Conservation (phyloP, 306 rosid species). For the Neltuma alba region DNA sequence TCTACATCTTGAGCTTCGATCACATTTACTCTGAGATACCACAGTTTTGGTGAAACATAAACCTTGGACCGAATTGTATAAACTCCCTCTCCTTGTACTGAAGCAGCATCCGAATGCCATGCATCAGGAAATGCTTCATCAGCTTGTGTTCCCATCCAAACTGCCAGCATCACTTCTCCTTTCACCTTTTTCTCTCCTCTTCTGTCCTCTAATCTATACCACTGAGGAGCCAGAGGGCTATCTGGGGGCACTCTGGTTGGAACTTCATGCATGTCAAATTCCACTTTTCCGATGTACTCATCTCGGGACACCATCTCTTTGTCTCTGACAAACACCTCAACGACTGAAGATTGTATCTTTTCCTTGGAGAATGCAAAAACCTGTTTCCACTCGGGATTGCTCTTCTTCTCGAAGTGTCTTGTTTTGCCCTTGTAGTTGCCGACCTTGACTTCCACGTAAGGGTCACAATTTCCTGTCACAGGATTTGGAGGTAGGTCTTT, state of each 20-base stretch:
- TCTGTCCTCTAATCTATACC: conserved; percentile 59
- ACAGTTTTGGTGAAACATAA: conserved; percentile 68
- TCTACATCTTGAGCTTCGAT: conserved; percentile 71
- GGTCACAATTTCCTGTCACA: conserved; percentile 59
- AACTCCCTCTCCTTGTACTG: conserved; percentile 56
- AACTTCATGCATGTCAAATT: conserved; percentile 65
- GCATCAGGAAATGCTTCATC: conserved; percentile 75
- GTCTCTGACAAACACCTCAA: conserved; percentile 58
- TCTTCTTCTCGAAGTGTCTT: conserved; percentile 59
- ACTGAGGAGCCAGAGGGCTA: conserved; percentile 74
- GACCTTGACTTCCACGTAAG: conserved; percentile 64
- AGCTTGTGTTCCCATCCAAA: conserved; percentile 77
- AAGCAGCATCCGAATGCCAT: conserved; percentile 63
- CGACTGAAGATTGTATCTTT: conserved; percentile 53
- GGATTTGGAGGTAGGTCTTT: conserved; percentile 61
- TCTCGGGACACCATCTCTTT: conserved; percentile 56
- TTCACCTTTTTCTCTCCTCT: conserved; percentile 42
- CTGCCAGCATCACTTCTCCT: conserved; percentile 70
- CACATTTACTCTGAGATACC: conserved; percentile 69
- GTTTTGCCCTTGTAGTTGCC: conserved; percentile 70
- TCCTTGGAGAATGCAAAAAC: conserved; percentile 72
- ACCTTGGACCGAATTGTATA: conserved; percentile 62
- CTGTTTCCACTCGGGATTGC: conserved; percentile 66
- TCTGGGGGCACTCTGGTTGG: conserved; percentile 78
- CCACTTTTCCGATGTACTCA: conserved; percentile 58